Evolutionary conservation across 129 eudicot species (phyloP), one percentile per base, ranked within the genome.

Genomic region (Tagetes patula): DNA sequence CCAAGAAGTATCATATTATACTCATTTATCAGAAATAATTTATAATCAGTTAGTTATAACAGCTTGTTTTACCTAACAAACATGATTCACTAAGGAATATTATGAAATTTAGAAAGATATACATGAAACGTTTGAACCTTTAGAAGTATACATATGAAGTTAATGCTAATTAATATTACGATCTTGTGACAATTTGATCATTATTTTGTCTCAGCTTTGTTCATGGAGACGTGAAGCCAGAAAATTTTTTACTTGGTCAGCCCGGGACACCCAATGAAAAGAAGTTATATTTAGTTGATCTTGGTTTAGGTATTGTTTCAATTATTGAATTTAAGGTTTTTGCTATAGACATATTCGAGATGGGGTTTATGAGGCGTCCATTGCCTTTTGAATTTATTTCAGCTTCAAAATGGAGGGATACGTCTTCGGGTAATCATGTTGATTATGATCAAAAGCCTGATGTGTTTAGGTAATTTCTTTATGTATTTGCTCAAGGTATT

Each of bases 171-270:
- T 10, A 62, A 37, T 59, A 2, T 12, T 3, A 65, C 55, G 34
- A 8, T 65, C 8, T 55, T 20, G n/a, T 64, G 70, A 67, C 36
- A 66, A 34, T 67, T 13, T 10, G 36, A 20, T 62, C 10, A 33
- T 8, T 11, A 20, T 20, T 20, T 20, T 59, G 59, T 81, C 14
- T 5, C 87, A 92, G 98, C 71, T 89, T 85, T 79, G 96, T 92
- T 41, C 98, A 92, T 32, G 98, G 98, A 59, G 98, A 92, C 80
- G 91, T 92, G 39, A 92, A 92, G 83, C 98, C 98, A 20, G 96
- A 92, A 81, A 92, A 92, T 72, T 85, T 89, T 67, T 81, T 92
- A 64, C 96, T 92, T 7, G 98, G 96, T 81, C 87, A 82, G 40
- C 92, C 96, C 33, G 90, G 90, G 65, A 87, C 90, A 8, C 76